Evolutionary conservation across 2,329 filamentous ascomycete species (phyloP).

Genomic region (Colletotrichum trifolii): DNA sequence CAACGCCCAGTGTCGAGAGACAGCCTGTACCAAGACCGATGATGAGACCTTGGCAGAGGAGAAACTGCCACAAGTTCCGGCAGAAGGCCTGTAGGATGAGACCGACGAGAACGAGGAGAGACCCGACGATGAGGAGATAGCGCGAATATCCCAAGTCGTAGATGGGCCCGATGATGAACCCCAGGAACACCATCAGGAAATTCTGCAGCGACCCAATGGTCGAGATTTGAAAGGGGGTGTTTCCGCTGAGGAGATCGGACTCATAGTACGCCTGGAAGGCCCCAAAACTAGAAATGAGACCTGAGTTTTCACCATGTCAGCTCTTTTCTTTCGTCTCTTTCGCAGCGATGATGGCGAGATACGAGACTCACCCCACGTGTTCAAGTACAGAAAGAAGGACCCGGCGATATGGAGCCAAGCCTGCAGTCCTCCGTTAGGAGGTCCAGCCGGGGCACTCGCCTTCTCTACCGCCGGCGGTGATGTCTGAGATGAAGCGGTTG

Average conservation of each 20-base stretch:
- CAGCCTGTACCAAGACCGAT: slow-evolving; percentile 57
- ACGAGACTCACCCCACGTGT: slow-evolving; percentile 44
- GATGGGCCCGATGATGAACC: slow-evolving; percentile 56
- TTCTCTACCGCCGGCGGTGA: slow-evolving; percentile 19
- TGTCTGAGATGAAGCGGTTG: slow-evolving; percentile 20
- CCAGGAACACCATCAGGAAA: slow-evolving; percentile 56
- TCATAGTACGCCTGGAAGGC: slow-evolving; percentile 65
- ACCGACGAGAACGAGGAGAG: slow-evolving; percentile 56
- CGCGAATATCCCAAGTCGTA: slow-evolving; percentile 60
- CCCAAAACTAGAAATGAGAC: slow-evolving; percentile 56
- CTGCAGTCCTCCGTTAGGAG: slow-evolving; percentile 42
- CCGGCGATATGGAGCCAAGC: slow-evolving; percentile 62
- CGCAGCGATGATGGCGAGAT: background rate
- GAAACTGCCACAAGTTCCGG: slow-evolving; percentile 25
- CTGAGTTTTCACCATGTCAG: slow-evolving; percentile 39
- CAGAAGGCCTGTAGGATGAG: slow-evolving; percentile 43
- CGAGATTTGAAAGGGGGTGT: slow-evolving; percentile 45
- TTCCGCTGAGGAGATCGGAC: slow-evolving; percentile 41
- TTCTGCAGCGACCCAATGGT: slow-evolving; percentile 60
- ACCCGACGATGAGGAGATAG: slow-evolving; percentile 52
- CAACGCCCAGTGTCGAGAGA: slow-evolving; percentile 50
- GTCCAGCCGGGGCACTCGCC: slow-evolving; percentile 15
- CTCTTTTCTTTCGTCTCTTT: too few species aligned
- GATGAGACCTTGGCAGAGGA: slow-evolving; percentile 57
- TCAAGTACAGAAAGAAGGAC: slow-evolving; percentile 61